A percentile compares a stretch with the other conserved stretches of the same genome.
Evolutionary conservation across 169 alveolate genomes (phyloP).

Genomic region (Plasmodium ovale): DNA sequence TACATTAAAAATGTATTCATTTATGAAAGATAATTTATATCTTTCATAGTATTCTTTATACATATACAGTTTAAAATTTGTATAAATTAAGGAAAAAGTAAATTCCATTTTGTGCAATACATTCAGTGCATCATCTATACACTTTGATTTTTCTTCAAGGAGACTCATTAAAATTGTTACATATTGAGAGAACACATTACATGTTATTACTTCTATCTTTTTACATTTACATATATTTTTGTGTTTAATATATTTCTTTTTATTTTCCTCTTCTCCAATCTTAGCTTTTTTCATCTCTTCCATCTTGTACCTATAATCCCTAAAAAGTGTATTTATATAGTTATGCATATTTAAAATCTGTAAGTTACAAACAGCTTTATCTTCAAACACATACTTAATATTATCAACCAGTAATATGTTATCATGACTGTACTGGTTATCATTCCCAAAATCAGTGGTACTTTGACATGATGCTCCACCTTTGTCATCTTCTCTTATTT

Average conservation of each 20-base stretch:
- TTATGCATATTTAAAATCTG: constrained; percentile 55
- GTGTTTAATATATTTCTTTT: constrained; percentile 7
- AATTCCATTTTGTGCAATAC: constrained; percentile 25
- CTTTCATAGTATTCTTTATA: constrained; percentile 64
- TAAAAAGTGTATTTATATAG: constrained; percentile 18
- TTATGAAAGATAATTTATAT: constrained; percentile 23
- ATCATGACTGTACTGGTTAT: constrained; percentile 2
- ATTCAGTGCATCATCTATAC: constrained; percentile 24
- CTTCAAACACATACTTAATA: constrained; percentile 19
- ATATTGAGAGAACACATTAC: constrained; percentile 10
- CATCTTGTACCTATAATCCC: constrained; percentile 15
- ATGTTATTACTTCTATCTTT: constrained; percentile 29
- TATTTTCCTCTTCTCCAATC: not conserved
- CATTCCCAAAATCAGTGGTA: not conserved
- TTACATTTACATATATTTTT: constrained; percentile 1
- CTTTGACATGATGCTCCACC: too few species aligned
- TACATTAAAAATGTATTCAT: constrained; percentile 50
- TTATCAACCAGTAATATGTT: constrained; percentile 36
- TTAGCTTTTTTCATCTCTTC: not conserved
- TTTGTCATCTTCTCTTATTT: not conserved
- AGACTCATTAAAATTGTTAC: constrained; percentile 24
- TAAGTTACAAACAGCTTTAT: constrained; percentile 48
- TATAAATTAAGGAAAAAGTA: constrained; percentile 30
- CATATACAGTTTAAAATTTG: constrained; percentile 49
- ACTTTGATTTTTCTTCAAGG: constrained; percentile 10